phyloP scores from a whole-genome alignment of 2,329 filamentous ascomycete species.

The Cytospora chrysosperma region DNA sequence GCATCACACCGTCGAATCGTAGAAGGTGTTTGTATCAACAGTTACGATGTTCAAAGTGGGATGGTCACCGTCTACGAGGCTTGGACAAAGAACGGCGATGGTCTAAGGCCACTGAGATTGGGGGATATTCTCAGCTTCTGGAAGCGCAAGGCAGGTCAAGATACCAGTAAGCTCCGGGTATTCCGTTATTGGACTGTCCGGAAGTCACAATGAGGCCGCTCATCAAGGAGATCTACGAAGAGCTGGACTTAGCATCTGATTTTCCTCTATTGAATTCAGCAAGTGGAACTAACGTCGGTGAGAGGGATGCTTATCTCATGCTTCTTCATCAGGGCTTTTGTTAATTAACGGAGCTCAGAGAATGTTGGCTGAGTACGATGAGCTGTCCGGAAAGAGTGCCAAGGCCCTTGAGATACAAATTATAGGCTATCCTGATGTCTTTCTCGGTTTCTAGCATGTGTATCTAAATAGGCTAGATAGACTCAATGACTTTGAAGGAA shows the following conservation, averaged over 20 bases:
- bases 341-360: not conserved
- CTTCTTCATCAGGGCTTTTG: not conserved
- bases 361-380: not conserved
- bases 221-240: not conserved
- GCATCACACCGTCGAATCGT: no score
- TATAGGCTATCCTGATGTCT: not conserved
- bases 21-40: no score
- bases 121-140: not conserved
- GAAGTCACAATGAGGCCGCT: not conserved
- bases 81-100: not conserved
- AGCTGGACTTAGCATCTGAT: not conserved
- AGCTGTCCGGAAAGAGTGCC: not conserved
- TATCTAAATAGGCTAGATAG: not conserved
- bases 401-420: not conserved
- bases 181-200: not conserved
- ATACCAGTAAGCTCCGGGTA: not conserved
- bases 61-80: not conserved
- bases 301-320: not conserved
- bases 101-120: not conserved
- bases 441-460: not conserved
- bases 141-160: not conserved
- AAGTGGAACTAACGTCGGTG: not conserved
- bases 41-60: not conserved
- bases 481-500: not conserved
- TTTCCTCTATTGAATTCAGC: not conserved